Percentiles rank a stretch among this genome's conserved stretches.
Evolutionary conservation across 2,329 filamentous ascomycete genomes (phyloP).

Genomic region (Sporothrix inflata): DNA sequence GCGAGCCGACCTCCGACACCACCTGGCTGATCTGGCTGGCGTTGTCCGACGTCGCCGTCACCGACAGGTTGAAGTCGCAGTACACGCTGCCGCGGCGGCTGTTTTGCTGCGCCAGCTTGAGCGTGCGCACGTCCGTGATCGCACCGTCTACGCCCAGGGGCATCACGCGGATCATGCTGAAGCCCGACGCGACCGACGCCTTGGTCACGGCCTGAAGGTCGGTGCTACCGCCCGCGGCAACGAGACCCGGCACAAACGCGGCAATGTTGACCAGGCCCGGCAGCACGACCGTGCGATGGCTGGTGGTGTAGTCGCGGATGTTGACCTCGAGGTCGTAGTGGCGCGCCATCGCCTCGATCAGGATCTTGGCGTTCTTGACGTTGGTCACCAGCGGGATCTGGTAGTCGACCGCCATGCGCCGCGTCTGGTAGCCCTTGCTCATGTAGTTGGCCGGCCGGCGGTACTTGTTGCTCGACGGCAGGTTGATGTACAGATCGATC

Average conservation of each 20-base stretch:
- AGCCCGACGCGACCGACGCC: conserved; percentile 73
- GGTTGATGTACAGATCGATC: conserved; percentile 98
- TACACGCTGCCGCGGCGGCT: conserved; percentile 63
- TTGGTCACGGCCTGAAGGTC: conserved; percentile 73
- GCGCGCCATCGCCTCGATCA: conserved; percentile 90
- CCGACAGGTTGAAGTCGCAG: conserved; percentile 81
- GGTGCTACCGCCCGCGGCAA: conserved; percentile 62
- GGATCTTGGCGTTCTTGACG: conserved; percentile 97
- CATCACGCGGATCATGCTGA: conserved; percentile 81
- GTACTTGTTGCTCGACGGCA: conserved; percentile 98
- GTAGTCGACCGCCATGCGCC: conserved; percentile 96
- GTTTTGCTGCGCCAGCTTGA: conserved; percentile 73
- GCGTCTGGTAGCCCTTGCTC: conserved; percentile 94
- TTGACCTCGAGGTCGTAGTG: conserved; percentile 84
- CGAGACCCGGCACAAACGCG: conserved; percentile 77
- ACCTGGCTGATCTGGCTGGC: conserved; percentile 74
- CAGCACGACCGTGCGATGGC: conserved; percentile 73
- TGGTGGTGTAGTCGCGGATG: conserved; percentile 88
- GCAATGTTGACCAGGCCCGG: conserved; percentile 78
- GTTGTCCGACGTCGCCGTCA: conserved; percentile 73
- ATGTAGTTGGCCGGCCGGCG: conserved; percentile 96
- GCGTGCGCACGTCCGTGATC: conserved; percentile 71
- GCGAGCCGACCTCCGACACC: conserved; percentile 72
- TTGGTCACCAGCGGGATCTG: conserved; percentile 97
- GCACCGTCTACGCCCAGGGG: conserved; percentile 73